Conservation (phyloP, 768 basidiomycete genomes). For the Gautieria morchelliformis region DNA sequence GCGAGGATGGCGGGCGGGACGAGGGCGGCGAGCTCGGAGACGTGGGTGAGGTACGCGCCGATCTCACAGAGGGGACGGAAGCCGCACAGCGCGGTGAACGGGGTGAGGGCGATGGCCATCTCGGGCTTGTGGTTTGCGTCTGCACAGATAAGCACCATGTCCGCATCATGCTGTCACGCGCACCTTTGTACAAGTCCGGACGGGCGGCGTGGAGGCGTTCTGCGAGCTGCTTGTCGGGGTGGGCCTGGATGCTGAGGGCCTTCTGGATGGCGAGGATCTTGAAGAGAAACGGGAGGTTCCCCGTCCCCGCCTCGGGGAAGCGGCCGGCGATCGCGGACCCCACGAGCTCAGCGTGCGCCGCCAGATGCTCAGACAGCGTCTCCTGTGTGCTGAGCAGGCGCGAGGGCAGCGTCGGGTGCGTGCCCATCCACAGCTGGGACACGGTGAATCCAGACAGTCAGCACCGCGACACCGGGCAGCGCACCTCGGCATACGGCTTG, state of each 20-base stretch:
- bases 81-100: constrained; percentile 85
- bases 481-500: constrained; percentile 88
- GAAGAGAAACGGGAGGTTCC: constrained; percentile 77
- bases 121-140: constrained; percentile 98
- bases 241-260: constrained; percentile 85
- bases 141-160: constrained; percentile 16
- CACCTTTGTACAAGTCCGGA: constrained; percentile 19
- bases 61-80: constrained; percentile 78
- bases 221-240: constrained; percentile 81
- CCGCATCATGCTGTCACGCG: neutral
- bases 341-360: constrained; percentile 58
- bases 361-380: constrained; percentile 42
- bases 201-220: constrained; percentile 52
- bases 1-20: constrained; percentile 48
- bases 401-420: constrained; percentile 72
- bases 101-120: constrained; percentile 94
- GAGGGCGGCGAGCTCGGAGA: constrained; percentile 70
- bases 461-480: constrained; percentile 14
- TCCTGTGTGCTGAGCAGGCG: constrained; percentile 31
- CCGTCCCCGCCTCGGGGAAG: constrained; percentile 41
- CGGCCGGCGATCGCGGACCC: constrained; percentile 44
- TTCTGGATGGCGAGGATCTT: constrained; percentile 87
- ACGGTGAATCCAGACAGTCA: neutral
- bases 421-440: constrained; percentile 97
- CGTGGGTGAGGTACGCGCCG: constrained; percentile 49